Evolutionary conservation across 1,284 basidiomycete species (phyloP).

Genomic region (Ustilago trichophora): DNA sequence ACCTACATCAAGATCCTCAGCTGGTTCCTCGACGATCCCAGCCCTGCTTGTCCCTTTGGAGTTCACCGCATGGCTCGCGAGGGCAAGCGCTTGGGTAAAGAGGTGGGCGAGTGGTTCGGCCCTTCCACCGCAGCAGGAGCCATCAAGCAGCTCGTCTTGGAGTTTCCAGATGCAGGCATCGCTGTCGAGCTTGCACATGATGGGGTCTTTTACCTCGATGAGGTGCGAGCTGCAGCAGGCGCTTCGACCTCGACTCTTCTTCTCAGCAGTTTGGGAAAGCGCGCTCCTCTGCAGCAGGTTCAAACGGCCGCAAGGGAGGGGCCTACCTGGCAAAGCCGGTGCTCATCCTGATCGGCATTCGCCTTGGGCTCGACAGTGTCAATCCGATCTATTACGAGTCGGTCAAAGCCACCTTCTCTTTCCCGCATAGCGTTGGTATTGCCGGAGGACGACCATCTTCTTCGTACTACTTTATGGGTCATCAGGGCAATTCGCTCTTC

Average conservation of each 20-base stretch:
- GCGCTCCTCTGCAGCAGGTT: neutral
- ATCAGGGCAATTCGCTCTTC: constrained; percentile 76
- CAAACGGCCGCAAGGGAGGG: constrained; percentile 3
- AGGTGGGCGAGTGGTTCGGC: constrained; percentile 97
- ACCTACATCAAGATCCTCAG: constrained; percentile 86
- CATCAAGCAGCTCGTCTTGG: constrained; percentile 76
- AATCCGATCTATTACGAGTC: constrained; percentile 94
- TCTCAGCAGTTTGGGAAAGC: constrained; percentile 6
- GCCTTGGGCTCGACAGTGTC: constrained; percentile 89
- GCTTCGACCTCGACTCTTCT: neutral
- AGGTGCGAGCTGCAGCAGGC: constrained; percentile 81
- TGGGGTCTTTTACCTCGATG: constrained; percentile 82
- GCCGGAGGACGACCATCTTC: constrained; percentile 93
- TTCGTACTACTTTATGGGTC: constrained; percentile 96
- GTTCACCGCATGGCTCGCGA: constrained; percentile 95
- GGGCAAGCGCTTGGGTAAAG: constrained; percentile 92
- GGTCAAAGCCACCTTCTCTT: constrained; percentile 88
- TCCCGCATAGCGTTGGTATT: constrained; percentile 94
- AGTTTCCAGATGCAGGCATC: constrained; percentile 81
- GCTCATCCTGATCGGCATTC: constrained; percentile 83
- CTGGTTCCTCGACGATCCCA: constrained; percentile 93
- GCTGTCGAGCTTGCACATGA: constrained; percentile 82
- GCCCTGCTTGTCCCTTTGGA: constrained; percentile 87
- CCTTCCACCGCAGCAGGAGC: constrained; percentile 95
- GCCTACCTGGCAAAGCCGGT: constrained; percentile 82